Percentiles rank a stretch among this genome's conserved stretches.
Conservation (phyloP, 768 basidiomycete genomes). For the Stropharia rugosoannulata region DNA sequence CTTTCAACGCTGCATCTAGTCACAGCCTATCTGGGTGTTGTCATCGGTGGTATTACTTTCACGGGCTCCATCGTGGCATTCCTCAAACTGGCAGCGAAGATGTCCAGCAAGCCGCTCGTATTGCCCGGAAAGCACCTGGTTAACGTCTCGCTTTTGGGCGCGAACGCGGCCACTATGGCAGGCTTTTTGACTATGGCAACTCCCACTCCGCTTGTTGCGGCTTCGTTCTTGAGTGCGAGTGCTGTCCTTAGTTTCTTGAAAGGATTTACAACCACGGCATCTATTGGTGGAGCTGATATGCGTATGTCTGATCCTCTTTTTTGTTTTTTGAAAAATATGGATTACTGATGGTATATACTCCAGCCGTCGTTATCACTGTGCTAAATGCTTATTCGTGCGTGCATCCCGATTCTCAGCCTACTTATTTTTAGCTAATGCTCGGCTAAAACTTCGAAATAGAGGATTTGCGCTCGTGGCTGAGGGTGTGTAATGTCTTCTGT, state of each 20-base stretch:
- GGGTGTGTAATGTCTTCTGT: slow-evolving; percentile 35
- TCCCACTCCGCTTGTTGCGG: slow-evolving; percentile 70
- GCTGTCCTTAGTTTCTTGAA: slow-evolving; percentile 79
- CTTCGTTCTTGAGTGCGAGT: slow-evolving; percentile 74
- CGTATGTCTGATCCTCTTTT: slow-evolving; percentile 47
- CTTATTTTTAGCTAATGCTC: neutral
- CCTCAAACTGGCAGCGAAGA: slow-evolving; percentile 81
- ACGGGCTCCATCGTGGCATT: slow-evolving; percentile 90
- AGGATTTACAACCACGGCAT: slow-evolving; percentile 84
- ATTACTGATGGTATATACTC: neutral
- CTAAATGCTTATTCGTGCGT: slow-evolving; percentile 79
- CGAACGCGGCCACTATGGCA: slow-evolving; percentile 72
- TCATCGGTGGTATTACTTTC: slow-evolving; percentile 88
- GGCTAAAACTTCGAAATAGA: slow-evolving; percentile 19
- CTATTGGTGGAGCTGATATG: slow-evolving; percentile 95
- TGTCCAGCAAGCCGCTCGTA: slow-evolving; percentile 70
- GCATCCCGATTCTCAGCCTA: slow-evolving; percentile 10
- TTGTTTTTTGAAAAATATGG: slow-evolving; percentile 5
- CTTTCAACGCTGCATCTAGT: slow-evolving; percentile 73
- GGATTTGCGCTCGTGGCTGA: slow-evolving; percentile 91
- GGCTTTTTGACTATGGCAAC: slow-evolving; percentile 75
- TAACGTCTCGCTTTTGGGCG: slow-evolving; percentile 69
- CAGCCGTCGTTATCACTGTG: slow-evolving; percentile 89
- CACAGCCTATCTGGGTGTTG: slow-evolving; percentile 83
- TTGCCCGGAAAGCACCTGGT: slow-evolving; percentile 79